Base-by-base conservation (phyloP, 1,139 yeast species). In the Petasospora fabianii region DNA sequence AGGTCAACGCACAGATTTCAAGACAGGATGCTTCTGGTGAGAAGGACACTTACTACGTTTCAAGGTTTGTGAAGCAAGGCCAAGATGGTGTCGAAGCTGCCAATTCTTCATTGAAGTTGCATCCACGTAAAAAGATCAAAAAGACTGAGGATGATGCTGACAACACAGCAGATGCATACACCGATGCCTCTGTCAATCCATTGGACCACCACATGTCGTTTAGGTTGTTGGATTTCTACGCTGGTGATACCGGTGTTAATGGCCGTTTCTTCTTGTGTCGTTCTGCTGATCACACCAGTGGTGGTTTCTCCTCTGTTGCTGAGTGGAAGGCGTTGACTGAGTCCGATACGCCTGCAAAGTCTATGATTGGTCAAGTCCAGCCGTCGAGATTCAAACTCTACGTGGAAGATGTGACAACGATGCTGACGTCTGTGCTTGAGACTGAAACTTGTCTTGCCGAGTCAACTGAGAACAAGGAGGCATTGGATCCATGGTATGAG, bases 251-350 rank as follows among this genome's bases (percentile, higher is more conserved):
- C 34, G 78, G 77, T 0, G 63, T 67, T 38, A 59, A 63, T 38
- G 79, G 79, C 4, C 55, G 78, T 27, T 72, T 72, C 46, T 71
- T 60, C 47, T 54, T 73, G 24, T 67, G 71, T 27, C 54, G 75
- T 36, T 68, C 69, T 61, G 68, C 73, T 0, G 66, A 64, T 40
- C 56, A 56, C 4, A 48, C 50, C 8, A 61, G 62, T 27, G 78
- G 77, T 6, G 74, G 74, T 0, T 50, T 71, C 13, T 19, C 46
- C 1, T 24, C 42, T n/a, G 33, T 44, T 14, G 19, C 43, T 5
- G 52, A 49, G 16, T 34, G 47, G 55, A 38, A 40, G 14, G 14
- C 27, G 10, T 29, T 42, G 9, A 37, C 53, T 12, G 38, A 32
- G 10, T 19, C 54, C 6, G 49, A 50, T 12, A 43, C 34, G 24